phyloP scores from a whole-genome alignment of 805 yeast species.

The Isabelozyma heimii region DNA sequence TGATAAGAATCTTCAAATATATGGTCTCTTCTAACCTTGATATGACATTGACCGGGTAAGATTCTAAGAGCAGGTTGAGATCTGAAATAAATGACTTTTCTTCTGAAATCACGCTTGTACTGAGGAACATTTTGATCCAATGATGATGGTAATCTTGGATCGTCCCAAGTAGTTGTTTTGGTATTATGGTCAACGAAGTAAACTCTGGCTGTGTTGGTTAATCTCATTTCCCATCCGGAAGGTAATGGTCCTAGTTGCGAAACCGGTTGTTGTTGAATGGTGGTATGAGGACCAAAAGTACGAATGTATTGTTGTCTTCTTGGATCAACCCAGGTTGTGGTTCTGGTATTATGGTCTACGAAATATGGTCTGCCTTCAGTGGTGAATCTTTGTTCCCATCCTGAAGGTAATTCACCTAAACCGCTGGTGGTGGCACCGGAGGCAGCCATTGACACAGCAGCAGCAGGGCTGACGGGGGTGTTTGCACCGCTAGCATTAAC shows the following conservation, averaged over 20 bases:
- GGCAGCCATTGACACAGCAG: slow-evolving; percentile 67
- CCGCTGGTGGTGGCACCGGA: slow-evolving; percentile 93
- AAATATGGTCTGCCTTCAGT: slow-evolving; percentile 98
- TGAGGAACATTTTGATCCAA: slow-evolving; percentile 98
- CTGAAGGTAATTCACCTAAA: slow-evolving; percentile 94
- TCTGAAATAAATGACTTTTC: slow-evolving; percentile 95
- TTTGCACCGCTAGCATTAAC: slow-evolving; percentile 43
- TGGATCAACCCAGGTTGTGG: slow-evolving; percentile 99
- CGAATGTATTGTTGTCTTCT: slow-evolving; percentile 97
- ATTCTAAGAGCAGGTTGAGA: slow-evolving; percentile 97
- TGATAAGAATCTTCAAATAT: slow-evolving; percentile 97
- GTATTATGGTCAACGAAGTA: slow-evolving; percentile 99
- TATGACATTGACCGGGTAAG: slow-evolving; percentile 97
- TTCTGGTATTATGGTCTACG: slow-evolving; percentile 98
- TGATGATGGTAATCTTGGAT: slow-evolving; percentile 96
- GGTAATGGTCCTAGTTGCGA: slow-evolving; percentile 98
- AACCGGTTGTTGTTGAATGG: slow-evolving; percentile 97
- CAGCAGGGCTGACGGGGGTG: slow-evolving; percentile 60
- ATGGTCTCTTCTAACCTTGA: slow-evolving; percentile 94
- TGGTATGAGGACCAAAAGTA: slow-evolving; percentile 85
- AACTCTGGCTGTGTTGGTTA: slow-evolving; percentile 97
- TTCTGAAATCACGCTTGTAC: slow-evolving; percentile 97
- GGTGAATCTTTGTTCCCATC: slow-evolving; percentile 98
- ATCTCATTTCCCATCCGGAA: slow-evolving; percentile 99
- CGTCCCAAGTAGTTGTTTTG: slow-evolving; percentile 99